Conservation (phyloP, 805 yeast species). For the Tetrapisispora pingtungensis region DNA sequence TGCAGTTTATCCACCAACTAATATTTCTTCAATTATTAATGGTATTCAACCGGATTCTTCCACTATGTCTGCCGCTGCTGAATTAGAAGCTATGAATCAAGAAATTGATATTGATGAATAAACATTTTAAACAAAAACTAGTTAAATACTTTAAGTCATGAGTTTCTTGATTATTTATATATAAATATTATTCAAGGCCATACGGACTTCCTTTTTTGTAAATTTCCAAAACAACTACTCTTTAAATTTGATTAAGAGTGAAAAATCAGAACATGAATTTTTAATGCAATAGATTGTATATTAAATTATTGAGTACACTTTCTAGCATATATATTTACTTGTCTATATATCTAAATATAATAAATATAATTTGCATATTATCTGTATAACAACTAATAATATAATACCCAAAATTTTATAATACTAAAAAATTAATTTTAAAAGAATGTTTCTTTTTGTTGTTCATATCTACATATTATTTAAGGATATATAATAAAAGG, state of each 20-base stretch:
- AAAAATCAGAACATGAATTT: no score
- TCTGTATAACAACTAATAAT: background rate
- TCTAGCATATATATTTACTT: background rate
- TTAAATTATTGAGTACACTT: background rate
- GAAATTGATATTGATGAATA: constrained; percentile 25
- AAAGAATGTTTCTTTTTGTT: no score
- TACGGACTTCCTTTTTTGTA: no score
- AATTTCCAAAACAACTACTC: background rate
- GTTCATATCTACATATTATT: no score
- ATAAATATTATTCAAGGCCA: no score
- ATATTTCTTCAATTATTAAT: constrained; percentile 58
- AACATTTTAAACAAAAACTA: background rate
- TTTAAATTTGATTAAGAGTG: no score
- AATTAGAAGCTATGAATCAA: constrained; percentile 16
- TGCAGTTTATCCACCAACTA: constrained; percentile 80
- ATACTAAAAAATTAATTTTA: background rate
- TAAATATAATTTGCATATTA: constrained; percentile 1
- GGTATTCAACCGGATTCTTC: constrained; percentile 3
- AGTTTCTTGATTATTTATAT: background rate
- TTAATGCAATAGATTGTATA: constrained; percentile 1
- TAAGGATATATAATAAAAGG: no score
- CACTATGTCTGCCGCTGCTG: constrained; percentile 5
- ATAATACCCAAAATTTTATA: background rate
- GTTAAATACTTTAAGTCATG: no score
- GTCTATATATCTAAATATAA: constrained; percentile 1